These are phyloP conservation scores for Hypsizygus ulmarius DNA, from an alignment of 1,284 basidiomycete genomes.

Conservation along the genomic window DNA sequence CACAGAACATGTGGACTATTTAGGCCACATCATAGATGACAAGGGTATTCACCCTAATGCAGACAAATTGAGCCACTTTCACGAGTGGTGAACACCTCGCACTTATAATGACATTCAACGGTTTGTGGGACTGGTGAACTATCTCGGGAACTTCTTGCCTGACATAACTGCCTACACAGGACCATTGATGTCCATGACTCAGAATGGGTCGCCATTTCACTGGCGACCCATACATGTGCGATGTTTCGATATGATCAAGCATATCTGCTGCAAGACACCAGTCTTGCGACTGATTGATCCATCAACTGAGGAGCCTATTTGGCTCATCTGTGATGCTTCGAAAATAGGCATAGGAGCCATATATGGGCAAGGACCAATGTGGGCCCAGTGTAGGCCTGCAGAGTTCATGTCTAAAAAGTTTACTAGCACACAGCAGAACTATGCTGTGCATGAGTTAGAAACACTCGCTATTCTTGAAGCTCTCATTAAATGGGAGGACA, in stretches of 20 bases:
- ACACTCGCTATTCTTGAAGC: constrained; percentile 37
- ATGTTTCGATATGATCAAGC: constrained; percentile 37
- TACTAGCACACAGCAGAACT: constrained; percentile 35
- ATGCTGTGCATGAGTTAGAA: constrained; percentile 36
- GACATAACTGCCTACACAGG: constrained; percentile 31
- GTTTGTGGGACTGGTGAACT: constrained; percentile 41
- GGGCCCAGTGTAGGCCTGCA: constrained; percentile 34
- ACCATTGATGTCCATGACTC: constrained; percentile 27
- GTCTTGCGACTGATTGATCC: constrained; percentile 35
- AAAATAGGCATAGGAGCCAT: constrained; percentile 35
- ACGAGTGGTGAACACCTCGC: constrained; percentile 31
- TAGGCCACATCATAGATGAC: constrained; percentile 31
- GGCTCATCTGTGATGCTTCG: constrained; percentile 42
- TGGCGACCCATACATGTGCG: constrained; percentile 33
- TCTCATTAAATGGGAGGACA: constrained; percentile 37
- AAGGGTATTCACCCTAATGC: constrained; percentile 25
- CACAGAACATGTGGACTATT: constrained; percentile 25
- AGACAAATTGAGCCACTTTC: constrained; percentile 23
- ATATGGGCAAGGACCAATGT: constrained; percentile 36
- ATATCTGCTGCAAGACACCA: constrained; percentile 26
- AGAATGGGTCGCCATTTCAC: constrained; percentile 27
- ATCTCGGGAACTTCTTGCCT: constrained; percentile 38
- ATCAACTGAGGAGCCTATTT: constrained; percentile 31
- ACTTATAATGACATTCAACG: constrained; percentile 36
- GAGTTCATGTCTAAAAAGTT: constrained; percentile 43